Base-by-base conservation (phyloP, 139 green algal species). In the Chlamydomonas sp. region DNA sequence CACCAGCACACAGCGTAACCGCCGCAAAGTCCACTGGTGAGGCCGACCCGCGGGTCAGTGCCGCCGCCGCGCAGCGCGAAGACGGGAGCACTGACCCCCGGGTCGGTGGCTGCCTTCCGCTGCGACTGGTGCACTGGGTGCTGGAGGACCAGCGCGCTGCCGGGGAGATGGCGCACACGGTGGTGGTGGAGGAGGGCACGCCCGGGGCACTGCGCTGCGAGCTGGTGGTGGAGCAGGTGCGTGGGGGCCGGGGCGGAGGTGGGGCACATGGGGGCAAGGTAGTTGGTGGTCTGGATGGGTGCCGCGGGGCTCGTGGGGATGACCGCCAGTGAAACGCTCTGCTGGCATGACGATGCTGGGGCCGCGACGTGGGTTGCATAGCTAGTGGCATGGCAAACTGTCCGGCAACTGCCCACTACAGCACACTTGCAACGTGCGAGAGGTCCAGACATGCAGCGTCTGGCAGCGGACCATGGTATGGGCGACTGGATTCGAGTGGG, bases 61-160 rank as follows among this genome's bases (percentile, higher is more conserved):
- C 31, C 31, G 31, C 31, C 31, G 31, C 31, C 31, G 31, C 31
- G 31, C 31, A 49, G 31, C 31, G 0, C 31, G 20, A 75, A 61
- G 62, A 14, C 5, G 6, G 15, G 62, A 84, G 61, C 78, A 75
- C 8, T 84, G 78, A 4, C 20, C 17, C 9, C 78, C 31, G 15
- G 62, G 5, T 15, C 20, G 18, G 6, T 17, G 80, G 12, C 57
- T 62, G 9, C 5, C 72, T 67, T n/a, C n/a, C 88, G 18, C 92
- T 91, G n/a, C 68, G 12, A 20, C 83, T 96, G 90, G 82, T 92
- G 8, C 92, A 97, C 69, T 84, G 90, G n/a, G 68, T 95, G 79
- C 61, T 91, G 15, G 57, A 84, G 83, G 76, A 86, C 78, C 77
- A 89, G 79, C 89, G 89, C 9, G 66, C 15, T 17, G 59, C 67